phyloP scores from a whole-genome alignment of 805 yeast genomes.

The Lipomyces kockii region DNA sequence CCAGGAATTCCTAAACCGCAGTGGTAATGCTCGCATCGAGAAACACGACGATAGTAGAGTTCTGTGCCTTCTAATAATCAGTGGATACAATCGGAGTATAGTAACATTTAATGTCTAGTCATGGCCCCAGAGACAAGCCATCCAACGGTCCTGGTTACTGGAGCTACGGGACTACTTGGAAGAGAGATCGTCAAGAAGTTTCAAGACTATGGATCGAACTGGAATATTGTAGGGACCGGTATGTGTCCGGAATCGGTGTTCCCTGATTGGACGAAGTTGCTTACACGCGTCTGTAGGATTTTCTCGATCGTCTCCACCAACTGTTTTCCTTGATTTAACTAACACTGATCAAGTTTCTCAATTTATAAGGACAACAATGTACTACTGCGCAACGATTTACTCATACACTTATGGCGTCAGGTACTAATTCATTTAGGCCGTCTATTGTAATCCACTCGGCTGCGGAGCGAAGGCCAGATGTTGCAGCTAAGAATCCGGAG shows the following conservation, averaged over 20 bases:
- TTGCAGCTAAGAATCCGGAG: constrained; percentile 20
- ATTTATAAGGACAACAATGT: constrained; percentile 12
- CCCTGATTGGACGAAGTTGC: neutral
- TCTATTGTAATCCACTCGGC: constrained; percentile 32
- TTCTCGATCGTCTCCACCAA: constrained; percentile 12
- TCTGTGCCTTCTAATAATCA: too few species aligned
- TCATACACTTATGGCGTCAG: neutral
- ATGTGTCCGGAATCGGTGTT: neutral
- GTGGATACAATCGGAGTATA: neutral
- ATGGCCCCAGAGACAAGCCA: neutral
- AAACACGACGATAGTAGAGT: too few species aligned
- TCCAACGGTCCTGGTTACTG: constrained; percentile 22
- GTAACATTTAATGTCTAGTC: neutral
- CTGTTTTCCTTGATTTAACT: constrained; percentile 20
- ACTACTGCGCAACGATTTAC: neutral
- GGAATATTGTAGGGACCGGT: constrained; percentile 31
- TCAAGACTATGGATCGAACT: constrained; percentile 10
- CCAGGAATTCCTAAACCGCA: too few species aligned
- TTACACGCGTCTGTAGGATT: constrained; percentile 10
- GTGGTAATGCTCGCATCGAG: too few species aligned
- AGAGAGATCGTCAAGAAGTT: constrained; percentile 22
- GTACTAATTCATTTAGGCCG: constrained; percentile 16
- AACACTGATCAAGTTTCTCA: constrained; percentile 9
- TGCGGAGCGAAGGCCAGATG: constrained; percentile 31
- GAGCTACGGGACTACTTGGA: constrained; percentile 35